Evolutionary conservation across 2,329 filamentous ascomycete genomes (phyloP), one percentile per base, ranked within the genome.

Genomic region (Metarhizium humberi): DNA sequence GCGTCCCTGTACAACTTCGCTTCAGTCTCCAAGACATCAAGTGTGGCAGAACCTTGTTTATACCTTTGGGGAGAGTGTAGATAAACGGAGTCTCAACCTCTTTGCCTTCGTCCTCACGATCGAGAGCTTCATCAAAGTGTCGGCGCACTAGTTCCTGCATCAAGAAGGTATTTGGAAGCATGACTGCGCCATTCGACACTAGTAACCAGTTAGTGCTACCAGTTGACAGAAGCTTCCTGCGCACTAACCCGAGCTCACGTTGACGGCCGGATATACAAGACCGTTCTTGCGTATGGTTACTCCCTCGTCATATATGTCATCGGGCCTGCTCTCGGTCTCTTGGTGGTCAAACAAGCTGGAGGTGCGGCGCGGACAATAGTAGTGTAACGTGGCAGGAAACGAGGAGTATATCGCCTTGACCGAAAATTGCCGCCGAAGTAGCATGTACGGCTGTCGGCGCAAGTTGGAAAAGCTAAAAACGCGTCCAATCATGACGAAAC

Each of bases 321-420:
- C 6, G 0, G 50, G 51, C 6, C 54, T 51, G 25, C 36, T 34
- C 1, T 54, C 42, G 14, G 29, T 46, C 20, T 59, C 53, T 4
- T 18, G 36, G 34, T 54, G n/a, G 32, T 59, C 59, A 11, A 56
- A 59, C 4, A 60, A 46, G 38, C 11, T 29, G 4, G 52, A 60
- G 3, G 16, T 48, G 5, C 6, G 47, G 6, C 49, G 50, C 2
- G 56, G 59, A 38, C 43, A 20, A 25, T 60, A 60, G 50, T 59
- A 58, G 13, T 18, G 6, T 20, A 62, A 32, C 2, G 56, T 50
- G 2, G 55, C 54, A 8, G 60, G 60, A 40, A 62, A 62, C 1
- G 50, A 48, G 3, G 60, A 57, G 51, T 62, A 56, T 7, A 62
- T 53, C 2, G 57, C 59, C 25, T 59, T 62, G 0, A 50, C 59